A percentile compares a stretch with the other conserved stretches of the same genome.
Conservation (phyloP, 2,329 filamentous ascomycete genomes). For the Penicillium sumatraense region DNA sequence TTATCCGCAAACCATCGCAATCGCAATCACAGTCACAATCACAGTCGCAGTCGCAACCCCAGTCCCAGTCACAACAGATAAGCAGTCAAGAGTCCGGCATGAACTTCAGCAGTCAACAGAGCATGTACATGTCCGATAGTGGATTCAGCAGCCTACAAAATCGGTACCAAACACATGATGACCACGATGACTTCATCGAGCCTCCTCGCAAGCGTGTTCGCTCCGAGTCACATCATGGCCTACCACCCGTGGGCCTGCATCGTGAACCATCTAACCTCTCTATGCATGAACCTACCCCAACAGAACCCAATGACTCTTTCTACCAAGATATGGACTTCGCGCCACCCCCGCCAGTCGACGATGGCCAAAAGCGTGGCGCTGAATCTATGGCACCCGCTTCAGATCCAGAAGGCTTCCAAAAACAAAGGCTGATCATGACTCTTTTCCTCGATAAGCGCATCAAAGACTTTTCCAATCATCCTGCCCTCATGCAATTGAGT, state of each 20-base stretch:
- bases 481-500: slow-evolving; percentile 75
- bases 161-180: slow-evolving; percentile 36
- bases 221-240: slow-evolving; percentile 56
- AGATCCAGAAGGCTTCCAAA: slow-evolving; percentile 72
- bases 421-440: slow-evolving; percentile 79
- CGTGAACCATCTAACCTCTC: slow-evolving; percentile 40
- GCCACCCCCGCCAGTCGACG: slow-evolving; percentile 30
- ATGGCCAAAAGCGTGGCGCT: slow-evolving; percentile 40
- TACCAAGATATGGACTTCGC: slow-evolving; percentile 46
- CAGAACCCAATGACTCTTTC: slow-evolving; percentile 53
- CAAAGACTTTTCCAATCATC: slow-evolving; percentile 73
- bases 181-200: slow-evolving; percentile 65
- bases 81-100: slow-evolving; percentile 67
- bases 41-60: neutral
- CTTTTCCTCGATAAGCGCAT: slow-evolving; percentile 77
- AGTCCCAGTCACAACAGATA: slow-evolving; percentile 53
- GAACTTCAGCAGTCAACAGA: slow-evolving; percentile 81
- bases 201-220: slow-evolving; percentile 80
- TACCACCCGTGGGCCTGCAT: slow-evolving; percentile 39
- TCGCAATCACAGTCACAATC: slow-evolving; percentile 45
- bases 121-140: slow-evolving; percentile 72
- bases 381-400: slow-evolving; percentile 56
- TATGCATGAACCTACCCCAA: slow-evolving; percentile 48
- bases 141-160: slow-evolving; percentile 72
- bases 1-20: slow-evolving; percentile 69